These are phyloP conservation scores for Isochrysis galbana DNA, from an alignment of 78 protist genomes.

Conservation along the genomic window DNA sequence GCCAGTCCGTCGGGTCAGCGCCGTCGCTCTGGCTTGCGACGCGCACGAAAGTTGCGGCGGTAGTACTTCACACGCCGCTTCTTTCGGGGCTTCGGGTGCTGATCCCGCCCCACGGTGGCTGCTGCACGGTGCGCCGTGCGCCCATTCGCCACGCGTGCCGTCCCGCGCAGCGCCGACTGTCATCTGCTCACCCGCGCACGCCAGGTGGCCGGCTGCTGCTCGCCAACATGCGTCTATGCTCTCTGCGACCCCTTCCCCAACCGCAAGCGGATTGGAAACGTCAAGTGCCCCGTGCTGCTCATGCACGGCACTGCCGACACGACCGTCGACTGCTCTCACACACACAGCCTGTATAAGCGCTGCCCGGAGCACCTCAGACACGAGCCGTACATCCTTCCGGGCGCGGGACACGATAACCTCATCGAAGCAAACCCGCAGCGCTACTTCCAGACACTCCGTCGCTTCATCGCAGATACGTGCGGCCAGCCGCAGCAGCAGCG, in stretches of 20 bases:
- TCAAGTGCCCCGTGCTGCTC: neutral
- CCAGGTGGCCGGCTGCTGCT: neutral
- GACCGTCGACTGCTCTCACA: neutral
- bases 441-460: neutral
- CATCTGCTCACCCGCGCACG: no score
- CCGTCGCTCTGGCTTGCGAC: conserved; percentile 8
- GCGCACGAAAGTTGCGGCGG: neutral
- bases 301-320: neutral
- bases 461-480: neutral
- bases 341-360: neutral
- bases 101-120: neutral
- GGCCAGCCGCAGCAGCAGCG: no score
- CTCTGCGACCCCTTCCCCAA: neutral
- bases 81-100: neutral
- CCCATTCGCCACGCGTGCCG: no score
- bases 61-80: neutral
- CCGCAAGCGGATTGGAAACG: neutral
- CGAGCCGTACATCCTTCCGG: neutral
- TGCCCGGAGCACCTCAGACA: neutral
- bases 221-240: neutral
- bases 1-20: neutral
- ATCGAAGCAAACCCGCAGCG: neutral
- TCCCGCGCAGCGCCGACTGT: no score
- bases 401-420: neutral
- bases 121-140: neutral